Evolutionary conservation across 345 rosid genomes (phyloP).

Genomic region (Sisymbrium altissimum): DNA sequence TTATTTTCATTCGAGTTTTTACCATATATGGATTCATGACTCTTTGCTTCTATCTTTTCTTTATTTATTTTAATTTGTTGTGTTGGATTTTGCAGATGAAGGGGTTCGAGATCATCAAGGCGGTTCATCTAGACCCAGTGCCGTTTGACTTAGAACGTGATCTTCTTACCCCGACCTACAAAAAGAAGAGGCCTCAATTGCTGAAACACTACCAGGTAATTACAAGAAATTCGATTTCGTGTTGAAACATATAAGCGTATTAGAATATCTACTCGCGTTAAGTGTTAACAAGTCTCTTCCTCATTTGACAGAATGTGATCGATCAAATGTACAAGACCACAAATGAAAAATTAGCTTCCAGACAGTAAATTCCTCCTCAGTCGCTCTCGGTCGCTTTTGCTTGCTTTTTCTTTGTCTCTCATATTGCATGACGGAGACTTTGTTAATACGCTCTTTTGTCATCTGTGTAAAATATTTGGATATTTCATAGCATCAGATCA

Average conservation of each 20-base stretch:
- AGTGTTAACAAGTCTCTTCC: neutral
- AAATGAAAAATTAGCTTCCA: conserved; percentile 20
- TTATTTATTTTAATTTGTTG: neutral
- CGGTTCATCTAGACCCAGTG: conserved; percentile 74
- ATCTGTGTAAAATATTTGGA: conserved; percentile 20
- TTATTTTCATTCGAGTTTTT: neutral
- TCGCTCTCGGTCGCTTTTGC: neutral
- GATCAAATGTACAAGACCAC: conserved; percentile 35
- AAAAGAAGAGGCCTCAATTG: conserved; percentile 86
- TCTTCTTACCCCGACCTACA: conserved; percentile 82
- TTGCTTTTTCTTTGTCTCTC: neutral
- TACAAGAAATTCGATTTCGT: neutral
- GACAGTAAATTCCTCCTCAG: conserved; percentile 17
- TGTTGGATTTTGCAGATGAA: conserved; percentile 52
- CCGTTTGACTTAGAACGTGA: conserved; percentile 76
- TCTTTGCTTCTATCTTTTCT: neutral
- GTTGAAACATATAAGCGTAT: neutral
- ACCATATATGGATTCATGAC: neutral
- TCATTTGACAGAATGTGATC: conserved; percentile 27
- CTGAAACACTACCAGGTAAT: conserved; percentile 76
- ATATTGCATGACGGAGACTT: conserved; percentile 7
- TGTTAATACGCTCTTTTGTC: conserved; percentile 10
- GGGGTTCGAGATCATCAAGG: conserved; percentile 74
- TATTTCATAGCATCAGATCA: conserved; percentile 14
- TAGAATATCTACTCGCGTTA: neutral